Conservation (phyloP, 2,329 filamentous ascomycete genomes). For the Exophiala viscosa region DNA sequence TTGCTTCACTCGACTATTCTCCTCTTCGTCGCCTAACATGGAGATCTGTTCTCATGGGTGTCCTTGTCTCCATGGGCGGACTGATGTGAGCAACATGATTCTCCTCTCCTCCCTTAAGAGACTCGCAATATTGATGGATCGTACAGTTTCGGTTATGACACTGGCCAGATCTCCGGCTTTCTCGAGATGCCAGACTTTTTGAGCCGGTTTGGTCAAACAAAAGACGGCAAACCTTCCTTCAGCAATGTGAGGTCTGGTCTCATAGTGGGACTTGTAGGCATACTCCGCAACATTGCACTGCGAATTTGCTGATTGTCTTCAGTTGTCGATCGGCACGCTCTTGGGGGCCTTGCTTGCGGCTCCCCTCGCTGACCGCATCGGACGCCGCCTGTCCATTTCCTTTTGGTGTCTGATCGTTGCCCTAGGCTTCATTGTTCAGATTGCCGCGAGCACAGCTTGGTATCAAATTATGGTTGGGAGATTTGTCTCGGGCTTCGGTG, state of each 20-base stretch:
- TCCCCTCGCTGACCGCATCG: slow-evolving; percentile 43
- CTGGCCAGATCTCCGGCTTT: slow-evolving; percentile 45
- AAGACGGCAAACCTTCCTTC: slow-evolving; percentile 35
- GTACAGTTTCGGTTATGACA: slow-evolving; percentile 38
- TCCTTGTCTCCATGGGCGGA: slow-evolving; percentile 45
- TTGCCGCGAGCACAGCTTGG: slow-evolving; percentile 38
- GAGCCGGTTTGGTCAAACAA: slow-evolving; percentile 35
- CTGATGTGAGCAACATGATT: slow-evolving; percentile 30
- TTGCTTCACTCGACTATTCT: slow-evolving; percentile 25
- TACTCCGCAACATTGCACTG: background rate
- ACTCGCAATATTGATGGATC: background rate
- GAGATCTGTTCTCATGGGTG: slow-evolving; percentile 38
- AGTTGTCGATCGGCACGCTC: slow-evolving; percentile 44
- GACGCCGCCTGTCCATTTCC: slow-evolving; percentile 41
- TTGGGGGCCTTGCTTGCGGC: slow-evolving; percentile 43
- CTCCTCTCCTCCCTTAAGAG: background rate
- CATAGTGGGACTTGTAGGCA: slow-evolving; percentile 40
- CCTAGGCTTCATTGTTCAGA: slow-evolving; percentile 43
- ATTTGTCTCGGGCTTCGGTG: slow-evolving; percentile 41
- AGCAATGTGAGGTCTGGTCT: slow-evolving; percentile 41
- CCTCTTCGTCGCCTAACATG: slow-evolving; percentile 32
- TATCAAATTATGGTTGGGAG: slow-evolving; percentile 43
- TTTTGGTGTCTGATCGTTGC: slow-evolving; percentile 39
- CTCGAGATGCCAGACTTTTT: slow-evolving; percentile 41
- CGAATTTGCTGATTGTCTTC: background rate